Evolutionary conservation across 2,329 filamentous ascomycete genomes (phyloP).

Genomic region (Calonectria hawksworthii): DNA sequence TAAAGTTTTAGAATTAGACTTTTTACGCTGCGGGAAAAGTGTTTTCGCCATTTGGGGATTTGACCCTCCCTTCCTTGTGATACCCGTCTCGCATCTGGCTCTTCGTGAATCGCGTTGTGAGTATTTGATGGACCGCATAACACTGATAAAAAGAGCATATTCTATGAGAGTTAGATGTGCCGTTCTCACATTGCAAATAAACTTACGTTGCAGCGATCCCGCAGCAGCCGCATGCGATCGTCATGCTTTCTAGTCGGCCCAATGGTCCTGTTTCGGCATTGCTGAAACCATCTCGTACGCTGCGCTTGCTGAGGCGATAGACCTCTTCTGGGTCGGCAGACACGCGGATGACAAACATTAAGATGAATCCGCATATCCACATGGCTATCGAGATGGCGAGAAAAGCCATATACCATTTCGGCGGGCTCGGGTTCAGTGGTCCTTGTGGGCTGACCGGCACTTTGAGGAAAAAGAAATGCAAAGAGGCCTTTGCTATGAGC

Average conservation of each 20-base stretch:
- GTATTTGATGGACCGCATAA: not conserved
- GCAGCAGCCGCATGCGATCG: not conserved
- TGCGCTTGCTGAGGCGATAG: not conserved
- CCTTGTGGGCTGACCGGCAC: not conserved
- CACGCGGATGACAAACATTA: not conserved
- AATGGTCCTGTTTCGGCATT: not conserved
- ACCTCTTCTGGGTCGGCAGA: not conserved
- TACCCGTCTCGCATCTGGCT: not conserved
- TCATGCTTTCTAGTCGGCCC: not conserved
- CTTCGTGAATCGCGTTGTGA: not conserved
- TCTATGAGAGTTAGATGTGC: not conserved
- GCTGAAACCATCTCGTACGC: not conserved
- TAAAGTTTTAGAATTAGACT: not conserved
- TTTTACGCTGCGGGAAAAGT: not conserved
- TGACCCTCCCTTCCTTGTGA: not conserved
- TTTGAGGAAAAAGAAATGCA: not conserved
- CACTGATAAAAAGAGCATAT: not conserved
- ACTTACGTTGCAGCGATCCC: not conserved
- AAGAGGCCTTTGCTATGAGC: not conserved
- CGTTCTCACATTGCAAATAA: not conserved
- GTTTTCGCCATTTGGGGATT: not conserved
- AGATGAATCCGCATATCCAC: not conserved
- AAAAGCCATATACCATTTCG: not conserved
- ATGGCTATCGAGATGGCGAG: not conserved
- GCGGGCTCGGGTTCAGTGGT: not conserved